A percentile compares a stretch with the other conserved stretches of the same genome.
Conservation (phyloP, 2,329 filamentous ascomycete species). For the Cordyceps pruinosa region DNA sequence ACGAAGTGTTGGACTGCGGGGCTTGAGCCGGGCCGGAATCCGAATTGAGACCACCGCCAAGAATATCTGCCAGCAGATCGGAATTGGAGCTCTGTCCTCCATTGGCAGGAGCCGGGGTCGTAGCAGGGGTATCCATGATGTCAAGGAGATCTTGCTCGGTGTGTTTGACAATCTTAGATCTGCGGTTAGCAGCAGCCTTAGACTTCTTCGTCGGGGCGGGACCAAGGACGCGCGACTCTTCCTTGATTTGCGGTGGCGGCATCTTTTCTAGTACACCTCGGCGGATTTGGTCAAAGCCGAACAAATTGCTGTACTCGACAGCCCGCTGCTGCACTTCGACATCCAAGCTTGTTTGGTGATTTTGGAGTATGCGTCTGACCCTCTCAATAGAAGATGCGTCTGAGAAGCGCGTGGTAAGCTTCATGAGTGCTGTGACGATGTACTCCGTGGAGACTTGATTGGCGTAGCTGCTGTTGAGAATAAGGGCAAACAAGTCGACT, state of each 20-base stretch:
- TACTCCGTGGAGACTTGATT: conserved; percentile 91
- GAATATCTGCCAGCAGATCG: conserved; percentile 84
- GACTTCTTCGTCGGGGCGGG: conserved; percentile 62
- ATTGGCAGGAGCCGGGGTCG: conserved; percentile 42
- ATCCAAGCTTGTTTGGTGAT: conserved; percentile 78
- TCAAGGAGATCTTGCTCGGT: conserved; percentile 90
- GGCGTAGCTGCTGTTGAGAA: conserved; percentile 90
- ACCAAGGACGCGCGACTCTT: conserved; percentile 85
- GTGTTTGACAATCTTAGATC: conserved; percentile 70
- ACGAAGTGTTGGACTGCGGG: conserved; percentile 50
- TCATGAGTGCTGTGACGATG: conserved; percentile 90
- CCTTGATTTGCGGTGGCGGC: conserved; percentile 94
- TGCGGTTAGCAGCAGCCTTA: conserved; percentile 66
- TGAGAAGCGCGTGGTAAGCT: conserved; percentile 80
- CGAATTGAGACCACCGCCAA: conserved; percentile 61
- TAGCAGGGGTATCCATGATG: conserved; percentile 70
- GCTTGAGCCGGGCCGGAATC: conserved; percentile 33
- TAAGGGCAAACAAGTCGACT: conserved; percentile 84
- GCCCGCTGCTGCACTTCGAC: conserved; percentile 94
- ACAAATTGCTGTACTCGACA: conserved; percentile 94
- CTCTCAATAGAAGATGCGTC: conserved; percentile 83
- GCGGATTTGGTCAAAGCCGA: conserved; percentile 79
- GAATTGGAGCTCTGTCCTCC: conserved; percentile 61
- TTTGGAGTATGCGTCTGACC: conserved; percentile 68
- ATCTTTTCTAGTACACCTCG: conserved; percentile 92